These are phyloP conservation scores for Stemphylium vesicarium DNA, from an alignment of 2,329 filamentous ascomycete species.

Conservation along the genomic window DNA sequence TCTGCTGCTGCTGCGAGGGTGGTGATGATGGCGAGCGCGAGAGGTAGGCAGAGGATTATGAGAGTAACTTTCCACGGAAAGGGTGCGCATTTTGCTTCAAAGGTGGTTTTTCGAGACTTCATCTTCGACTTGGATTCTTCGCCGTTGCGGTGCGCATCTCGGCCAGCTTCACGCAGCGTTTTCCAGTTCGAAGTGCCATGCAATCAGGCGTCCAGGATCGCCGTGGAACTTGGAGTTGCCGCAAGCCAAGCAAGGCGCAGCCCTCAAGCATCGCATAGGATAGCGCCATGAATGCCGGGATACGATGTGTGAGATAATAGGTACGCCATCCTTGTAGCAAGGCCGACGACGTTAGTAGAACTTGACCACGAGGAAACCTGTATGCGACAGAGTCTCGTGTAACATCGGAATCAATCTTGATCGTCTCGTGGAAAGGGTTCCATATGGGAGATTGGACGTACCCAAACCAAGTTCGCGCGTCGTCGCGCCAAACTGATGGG, in stretches of 20 bases:
- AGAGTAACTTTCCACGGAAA: conserved; percentile 34
- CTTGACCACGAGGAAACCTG: too few relatives aligned
- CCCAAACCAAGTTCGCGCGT: too few relatives aligned
- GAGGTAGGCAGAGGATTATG: conserved; percentile 25
- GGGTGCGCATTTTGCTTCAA: conserved; percentile 13
- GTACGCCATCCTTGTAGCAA: too few relatives aligned
- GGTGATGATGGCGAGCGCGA: conserved; percentile 34
- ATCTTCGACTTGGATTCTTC: conserved; percentile 1
- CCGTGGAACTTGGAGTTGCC: conserved; percentile 1
- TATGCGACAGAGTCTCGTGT: too few relatives aligned
- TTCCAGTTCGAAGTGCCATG: not conserved
- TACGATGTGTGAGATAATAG: not conserved
- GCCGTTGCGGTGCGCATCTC: not conserved
- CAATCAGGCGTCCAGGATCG: conserved; percentile 16
- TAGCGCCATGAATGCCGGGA: not conserved
- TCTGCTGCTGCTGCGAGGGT: conserved; percentile 38
- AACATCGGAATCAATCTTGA: too few relatives aligned
- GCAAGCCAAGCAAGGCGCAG: conserved; percentile 28
- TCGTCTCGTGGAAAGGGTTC: too few relatives aligned
- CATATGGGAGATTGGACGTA: too few relatives aligned
- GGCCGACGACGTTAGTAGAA: too few relatives aligned
- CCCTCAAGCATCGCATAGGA: not conserved
- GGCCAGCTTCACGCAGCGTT: not conserved
- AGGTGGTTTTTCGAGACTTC: not conserved
- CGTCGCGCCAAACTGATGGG: not conserved